A percentile compares a stretch with the other conserved stretches of the same genome.
Evolutionary conservation across 2,329 filamentous ascomycete species (phyloP).

Genomic region (Penicillium sp.): DNA sequence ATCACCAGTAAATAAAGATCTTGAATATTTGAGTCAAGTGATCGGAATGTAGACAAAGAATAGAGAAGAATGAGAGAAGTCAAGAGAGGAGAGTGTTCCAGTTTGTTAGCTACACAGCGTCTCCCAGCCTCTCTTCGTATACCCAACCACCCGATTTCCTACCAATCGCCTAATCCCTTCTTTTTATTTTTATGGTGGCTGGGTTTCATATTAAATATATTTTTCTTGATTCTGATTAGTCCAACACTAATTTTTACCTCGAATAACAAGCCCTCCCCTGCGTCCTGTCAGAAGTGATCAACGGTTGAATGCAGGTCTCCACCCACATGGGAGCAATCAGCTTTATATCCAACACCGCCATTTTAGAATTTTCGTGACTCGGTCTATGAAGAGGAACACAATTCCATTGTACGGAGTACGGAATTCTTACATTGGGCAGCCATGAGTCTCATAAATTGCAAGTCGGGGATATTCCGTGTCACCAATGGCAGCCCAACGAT

Average conservation of each 20-base stretch:
- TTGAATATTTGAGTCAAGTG: constrained; percentile 5
- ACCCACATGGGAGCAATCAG: constrained; percentile 16
- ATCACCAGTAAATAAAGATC: constrained; percentile 7
- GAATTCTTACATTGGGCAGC: neutral
- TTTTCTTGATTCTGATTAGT: neutral
- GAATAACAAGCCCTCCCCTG: neutral
- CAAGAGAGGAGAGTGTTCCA: constrained; percentile 15
- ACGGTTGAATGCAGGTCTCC: constrained; percentile 1
- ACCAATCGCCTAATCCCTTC: constrained; percentile 13
- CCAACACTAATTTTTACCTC: neutral
- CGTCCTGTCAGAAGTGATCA: constrained; percentile 2
- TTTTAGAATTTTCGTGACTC: neutral
- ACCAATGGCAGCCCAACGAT: constrained; percentile 10
- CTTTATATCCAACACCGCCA: constrained; percentile 6
- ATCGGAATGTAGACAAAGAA: constrained; percentile 18
- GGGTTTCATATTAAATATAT: constrained; percentile 15
- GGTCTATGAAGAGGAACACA: neutral
- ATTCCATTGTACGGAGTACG: neutral
- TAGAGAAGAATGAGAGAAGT: constrained; percentile 13
- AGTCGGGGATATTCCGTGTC: neutral
- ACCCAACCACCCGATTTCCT: constrained; percentile 39
- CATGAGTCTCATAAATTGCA: neutral
- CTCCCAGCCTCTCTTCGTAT: constrained; percentile 34
- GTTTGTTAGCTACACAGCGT: constrained; percentile 7
- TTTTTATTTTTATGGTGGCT: constrained; percentile 13